Percentiles rank a stretch among this genome's conserved stretches.
Evolutionary conservation across 176 grass and related monocot genomes (phyloP).

Genomic region (Oryza brachyantha): DNA sequence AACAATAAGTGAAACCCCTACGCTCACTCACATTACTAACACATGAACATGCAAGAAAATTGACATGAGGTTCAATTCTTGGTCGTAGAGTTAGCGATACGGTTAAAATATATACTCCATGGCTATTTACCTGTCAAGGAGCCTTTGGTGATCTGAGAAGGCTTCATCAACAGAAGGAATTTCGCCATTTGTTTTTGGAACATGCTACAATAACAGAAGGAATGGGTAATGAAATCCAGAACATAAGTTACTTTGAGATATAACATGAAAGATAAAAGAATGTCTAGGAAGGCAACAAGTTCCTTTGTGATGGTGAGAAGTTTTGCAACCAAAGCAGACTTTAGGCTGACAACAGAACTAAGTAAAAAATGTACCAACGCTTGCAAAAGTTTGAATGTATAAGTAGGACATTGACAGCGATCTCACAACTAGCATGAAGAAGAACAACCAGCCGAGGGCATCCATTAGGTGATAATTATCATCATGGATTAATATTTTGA

Average conservation of each 20-base stretch:
- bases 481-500: background rate
- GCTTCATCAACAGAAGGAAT: constrained; percentile 90
- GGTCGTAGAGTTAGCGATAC: background rate
- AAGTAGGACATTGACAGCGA: background rate
- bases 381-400: background rate
- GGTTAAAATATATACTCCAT: background rate
- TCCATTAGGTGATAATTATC: background rate
- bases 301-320: background rate
- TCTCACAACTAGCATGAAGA: background rate
- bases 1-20: background rate
- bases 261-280: background rate
- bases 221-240: background rate
- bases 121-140: constrained; percentile 63
- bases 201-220: constrained; percentile 54
- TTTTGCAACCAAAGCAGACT: background rate
- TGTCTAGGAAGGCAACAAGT: background rate
- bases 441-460: background rate
- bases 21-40: background rate
- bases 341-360: too few species aligned
- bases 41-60: background rate
- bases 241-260: background rate
- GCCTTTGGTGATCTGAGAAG: constrained; percentile 87
- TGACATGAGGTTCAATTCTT: background rate
- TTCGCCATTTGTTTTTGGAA: constrained; percentile 79
- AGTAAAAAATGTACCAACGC: background rate